Conservation (phyloP, 2,329 filamentous ascomycete genomes). For the Simplicillium sp. region DNA sequence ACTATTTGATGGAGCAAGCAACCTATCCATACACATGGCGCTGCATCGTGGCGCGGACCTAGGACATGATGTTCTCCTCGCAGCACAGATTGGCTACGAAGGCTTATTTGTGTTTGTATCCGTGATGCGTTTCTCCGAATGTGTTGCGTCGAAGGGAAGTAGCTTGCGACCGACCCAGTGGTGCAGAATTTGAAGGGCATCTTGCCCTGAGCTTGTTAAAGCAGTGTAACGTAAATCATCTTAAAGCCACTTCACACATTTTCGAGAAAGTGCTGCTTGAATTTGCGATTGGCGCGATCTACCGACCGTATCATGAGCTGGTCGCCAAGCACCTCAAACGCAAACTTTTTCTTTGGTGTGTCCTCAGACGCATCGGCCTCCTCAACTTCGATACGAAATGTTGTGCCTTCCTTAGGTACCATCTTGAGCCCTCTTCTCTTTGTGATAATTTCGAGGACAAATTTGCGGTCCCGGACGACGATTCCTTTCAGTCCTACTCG, state of each 20-base stretch:
- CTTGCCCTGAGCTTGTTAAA: too few relatives aligned
- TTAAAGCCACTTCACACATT: slow-evolving; percentile 47
- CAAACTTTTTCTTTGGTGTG: slow-evolving; percentile 31
- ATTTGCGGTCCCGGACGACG: slow-evolving; percentile 80
- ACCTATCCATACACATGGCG: too few relatives aligned
- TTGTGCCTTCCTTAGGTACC: slow-evolving; percentile 82
- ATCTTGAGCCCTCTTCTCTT: slow-evolving; percentile 59
- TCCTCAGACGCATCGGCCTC: slow-evolving; percentile 11
- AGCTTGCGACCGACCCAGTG: too few relatives aligned
- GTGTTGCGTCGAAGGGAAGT: too few relatives aligned
- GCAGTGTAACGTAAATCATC: not conserved
- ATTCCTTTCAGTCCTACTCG: slow-evolving; percentile 80
- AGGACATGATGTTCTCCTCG: too few relatives aligned
- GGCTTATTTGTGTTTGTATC: too few relatives aligned
- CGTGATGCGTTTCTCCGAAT: too few relatives aligned
- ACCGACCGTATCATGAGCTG: slow-evolving; percentile 76
- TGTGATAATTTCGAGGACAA: slow-evolving; percentile 78
- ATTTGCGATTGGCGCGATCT: slow-evolving; percentile 84
- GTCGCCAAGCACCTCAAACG: slow-evolving; percentile 80
- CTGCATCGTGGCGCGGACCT: too few relatives aligned
- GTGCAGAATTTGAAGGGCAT: too few relatives aligned
- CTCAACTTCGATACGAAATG: slow-evolving; percentile 70
- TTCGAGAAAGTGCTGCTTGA: slow-evolving; percentile 72
- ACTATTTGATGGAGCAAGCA: too few relatives aligned
- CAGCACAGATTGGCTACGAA: too few relatives aligned